These are phyloP conservation scores for Bassia scoparia DNA, from an alignment of 148 eudicot genomes.

Conservation along the genomic window DNA sequence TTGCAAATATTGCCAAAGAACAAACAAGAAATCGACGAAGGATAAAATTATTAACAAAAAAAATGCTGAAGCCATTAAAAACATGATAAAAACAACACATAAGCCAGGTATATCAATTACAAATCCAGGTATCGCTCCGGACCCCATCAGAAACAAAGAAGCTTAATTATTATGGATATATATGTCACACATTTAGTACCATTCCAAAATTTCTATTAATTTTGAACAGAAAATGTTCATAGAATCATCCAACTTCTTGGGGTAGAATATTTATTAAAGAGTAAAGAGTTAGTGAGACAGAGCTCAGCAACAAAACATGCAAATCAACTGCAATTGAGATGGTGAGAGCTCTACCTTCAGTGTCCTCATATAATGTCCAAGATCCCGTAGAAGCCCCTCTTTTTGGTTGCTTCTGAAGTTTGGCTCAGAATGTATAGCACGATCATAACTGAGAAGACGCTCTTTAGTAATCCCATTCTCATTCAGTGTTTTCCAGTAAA, in stretches of 20 bases:
- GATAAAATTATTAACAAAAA: not conserved
- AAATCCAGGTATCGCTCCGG: not conserved
- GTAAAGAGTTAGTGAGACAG: not conserved
- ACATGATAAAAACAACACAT: not conserved
- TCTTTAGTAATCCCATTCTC: slow-evolving; percentile 94
- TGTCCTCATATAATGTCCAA: slow-evolving; percentile 88
- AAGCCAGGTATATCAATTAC: not conserved
- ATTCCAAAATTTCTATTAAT: not conserved
- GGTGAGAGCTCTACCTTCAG: slow-evolving; percentile 56
- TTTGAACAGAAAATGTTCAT: not conserved
- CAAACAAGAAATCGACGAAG: not conserved
- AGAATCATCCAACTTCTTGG: not conserved
- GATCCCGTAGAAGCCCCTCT: slow-evolving; percentile 92
- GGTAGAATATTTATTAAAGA: not conserved
- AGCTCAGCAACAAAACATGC: not conserved
- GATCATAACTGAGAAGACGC: slow-evolving; percentile 96
- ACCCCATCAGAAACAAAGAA: not conserved
- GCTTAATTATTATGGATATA: not conserved
- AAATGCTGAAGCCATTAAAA: not conserved
- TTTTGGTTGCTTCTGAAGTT: slow-evolving; percentile 76
- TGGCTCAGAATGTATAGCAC: slow-evolving; percentile 90
- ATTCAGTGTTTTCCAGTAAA: slow-evolving; percentile 90
- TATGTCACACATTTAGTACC: not conserved
- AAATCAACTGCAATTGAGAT: not conserved
- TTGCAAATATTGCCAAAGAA: not conserved